phyloP scores from a whole-genome alignment of 768 basidiomycete species.

The Dendrothele bispora region DNA sequence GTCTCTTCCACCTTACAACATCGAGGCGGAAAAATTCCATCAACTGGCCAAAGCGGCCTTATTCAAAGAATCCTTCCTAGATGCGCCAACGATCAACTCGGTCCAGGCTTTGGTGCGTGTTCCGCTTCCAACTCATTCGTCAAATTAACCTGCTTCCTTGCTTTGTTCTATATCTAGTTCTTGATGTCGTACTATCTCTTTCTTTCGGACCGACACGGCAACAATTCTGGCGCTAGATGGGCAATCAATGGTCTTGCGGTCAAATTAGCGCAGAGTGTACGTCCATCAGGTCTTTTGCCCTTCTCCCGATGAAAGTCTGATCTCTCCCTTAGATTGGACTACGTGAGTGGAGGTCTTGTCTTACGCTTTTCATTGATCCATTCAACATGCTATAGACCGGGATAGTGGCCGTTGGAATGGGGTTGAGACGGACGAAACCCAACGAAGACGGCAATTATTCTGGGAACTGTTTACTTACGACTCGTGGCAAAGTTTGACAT shows the following conservation, averaged over 20 bases:
- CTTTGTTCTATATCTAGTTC: constrained; percentile 37
- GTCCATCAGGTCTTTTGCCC: constrained; percentile 19
- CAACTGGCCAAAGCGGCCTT: constrained; percentile 65
- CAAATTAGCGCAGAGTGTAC: constrained; percentile 69
- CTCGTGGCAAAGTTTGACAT: constrained; percentile 65
- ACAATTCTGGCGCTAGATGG: constrained; percentile 64
- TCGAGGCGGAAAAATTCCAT: constrained; percentile 72
- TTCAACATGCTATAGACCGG: constrained; percentile 45
- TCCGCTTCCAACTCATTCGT: constrained; percentile 9
- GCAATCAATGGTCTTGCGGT: constrained; percentile 69
- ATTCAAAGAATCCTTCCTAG: constrained; percentile 63
- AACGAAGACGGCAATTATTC: constrained; percentile 63
- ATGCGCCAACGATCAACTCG: constrained; percentile 66
- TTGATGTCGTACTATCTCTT: constrained; percentile 74
- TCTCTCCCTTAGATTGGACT: constrained; percentile 56
- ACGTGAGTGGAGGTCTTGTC: constrained; percentile 41
- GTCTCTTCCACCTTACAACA: constrained; percentile 52
- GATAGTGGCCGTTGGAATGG: constrained; percentile 69
- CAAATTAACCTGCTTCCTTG: constrained; percentile 7
- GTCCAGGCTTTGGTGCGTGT: constrained; percentile 63
- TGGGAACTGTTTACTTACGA: constrained; percentile 63
- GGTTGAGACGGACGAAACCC: constrained; percentile 55
- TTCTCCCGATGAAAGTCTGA: constrained; percentile 2
- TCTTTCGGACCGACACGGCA: constrained; percentile 67
- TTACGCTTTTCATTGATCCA: not conserved